These are phyloP conservation scores for Kazachstania martiniae DNA, from an alignment of 805 yeast genomes.

Conservation along the genomic window DNA sequence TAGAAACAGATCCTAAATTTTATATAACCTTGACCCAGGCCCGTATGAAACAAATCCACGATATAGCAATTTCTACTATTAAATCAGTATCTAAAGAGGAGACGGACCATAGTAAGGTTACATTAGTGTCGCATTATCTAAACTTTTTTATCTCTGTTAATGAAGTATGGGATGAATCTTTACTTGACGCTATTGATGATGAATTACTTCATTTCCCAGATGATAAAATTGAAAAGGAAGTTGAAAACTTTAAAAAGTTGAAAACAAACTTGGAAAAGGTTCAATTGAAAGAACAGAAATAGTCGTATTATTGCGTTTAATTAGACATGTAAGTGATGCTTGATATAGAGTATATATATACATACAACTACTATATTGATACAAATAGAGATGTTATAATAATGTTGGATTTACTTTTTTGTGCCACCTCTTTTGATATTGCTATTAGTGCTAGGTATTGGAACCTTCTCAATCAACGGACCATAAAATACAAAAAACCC, in stretches of 20 bases:
- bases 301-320: no score
- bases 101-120: not conserved
- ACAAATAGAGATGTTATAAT: not conserved
- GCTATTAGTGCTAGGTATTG: conserved; percentile 36
- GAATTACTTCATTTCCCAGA: not conserved
- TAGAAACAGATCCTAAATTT: conserved; percentile 2
- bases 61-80: conserved; percentile 8
- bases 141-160: conserved; percentile 1
- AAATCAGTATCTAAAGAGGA: not conserved
- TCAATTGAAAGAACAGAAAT: not conserved
- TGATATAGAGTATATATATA: not conserved
- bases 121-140: not conserved
- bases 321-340: no score
- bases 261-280: not conserved
- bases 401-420: conserved; percentile 1
- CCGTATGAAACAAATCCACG: conserved; percentile 32
- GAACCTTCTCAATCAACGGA: conserved; percentile 59
- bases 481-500: conserved; percentile 96
- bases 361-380: not conserved
- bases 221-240: not conserved
- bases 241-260: not conserved
- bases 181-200: not conserved
- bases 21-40: conserved; percentile 34
- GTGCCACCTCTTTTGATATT: conserved; percentile 31
- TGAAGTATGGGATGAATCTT: not conserved